Evolutionary conservation across 2,329 filamentous ascomycete genomes (phyloP).

Genomic region (Trichoderma hamatum): DNA sequence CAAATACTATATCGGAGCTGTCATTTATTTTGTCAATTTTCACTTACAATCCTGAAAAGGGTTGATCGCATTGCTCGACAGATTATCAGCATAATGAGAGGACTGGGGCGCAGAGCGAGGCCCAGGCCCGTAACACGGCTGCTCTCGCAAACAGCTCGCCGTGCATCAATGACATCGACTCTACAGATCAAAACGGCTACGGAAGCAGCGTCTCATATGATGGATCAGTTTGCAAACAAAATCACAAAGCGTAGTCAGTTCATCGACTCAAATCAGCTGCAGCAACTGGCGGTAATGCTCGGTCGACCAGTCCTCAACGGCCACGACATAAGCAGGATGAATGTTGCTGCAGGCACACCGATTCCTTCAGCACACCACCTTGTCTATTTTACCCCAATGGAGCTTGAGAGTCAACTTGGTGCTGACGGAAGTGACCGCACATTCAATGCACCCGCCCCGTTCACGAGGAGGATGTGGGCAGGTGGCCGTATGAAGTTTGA

Average conservation of each 20-base stretch:
- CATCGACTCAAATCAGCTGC: constrained; percentile 65
- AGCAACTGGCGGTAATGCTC: constrained; percentile 63
- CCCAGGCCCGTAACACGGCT: background rate
- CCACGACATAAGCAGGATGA: constrained; percentile 40
- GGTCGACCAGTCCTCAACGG: constrained; percentile 49
- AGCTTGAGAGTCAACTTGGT: constrained; percentile 58
- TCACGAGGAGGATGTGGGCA: constrained; percentile 69
- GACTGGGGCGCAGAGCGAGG: background rate
- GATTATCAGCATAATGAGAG: background rate
- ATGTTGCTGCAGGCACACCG: constrained; percentile 46
- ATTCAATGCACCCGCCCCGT: constrained; percentile 62
- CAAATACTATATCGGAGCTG: background rate
- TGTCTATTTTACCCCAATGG: constrained; percentile 63
- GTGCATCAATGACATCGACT: constrained; percentile 22
- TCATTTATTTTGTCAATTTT: background rate
- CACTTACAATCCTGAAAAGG: background rate
- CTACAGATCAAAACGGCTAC: constrained; percentile 30
- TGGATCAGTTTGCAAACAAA: constrained; percentile 37
- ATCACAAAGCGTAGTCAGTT: constrained; percentile 46
- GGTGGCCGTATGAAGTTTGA: constrained; percentile 56
- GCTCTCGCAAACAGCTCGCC: background rate
- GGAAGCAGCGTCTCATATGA: constrained; percentile 40
- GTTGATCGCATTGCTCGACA: background rate
- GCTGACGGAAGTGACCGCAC: constrained; percentile 62
- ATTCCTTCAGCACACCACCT: constrained; percentile 65